A percentile compares a stretch with the other conserved stretches of the same genome.
Evolutionary conservation across 768 basidiomycete genomes (phyloP).

Genomic region (Myochromella boudieri): DNA sequence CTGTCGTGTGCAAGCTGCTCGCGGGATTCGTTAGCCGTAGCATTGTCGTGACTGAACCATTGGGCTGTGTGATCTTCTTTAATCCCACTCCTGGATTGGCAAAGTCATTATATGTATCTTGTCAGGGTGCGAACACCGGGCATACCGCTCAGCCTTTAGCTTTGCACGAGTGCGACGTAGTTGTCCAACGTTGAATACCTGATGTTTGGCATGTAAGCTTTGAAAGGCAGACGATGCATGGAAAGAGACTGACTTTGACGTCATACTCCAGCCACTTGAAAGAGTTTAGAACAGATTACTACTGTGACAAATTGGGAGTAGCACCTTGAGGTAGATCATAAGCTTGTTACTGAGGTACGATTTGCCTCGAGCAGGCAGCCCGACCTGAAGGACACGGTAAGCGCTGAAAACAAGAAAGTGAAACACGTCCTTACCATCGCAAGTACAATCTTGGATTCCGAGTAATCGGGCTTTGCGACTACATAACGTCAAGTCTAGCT

Average conservation of each 20-base stretch:
- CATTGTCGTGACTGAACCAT: slow-evolving; percentile 89
- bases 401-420: too few relatives aligned
- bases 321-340: slow-evolving; percentile 90
- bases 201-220: neutral
- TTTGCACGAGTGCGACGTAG: slow-evolving; percentile 83
- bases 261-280: slow-evolving; percentile 96
- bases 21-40: slow-evolving; percentile 70
- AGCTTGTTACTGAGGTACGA: slow-evolving; percentile 98
- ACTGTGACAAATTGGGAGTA: slow-evolving; percentile 19
- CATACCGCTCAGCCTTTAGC: slow-evolving; percentile 74
- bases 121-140: slow-evolving; percentile 1
- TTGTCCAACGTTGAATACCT: slow-evolving; percentile 99
- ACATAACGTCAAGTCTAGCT: slow-evolving; percentile 10
- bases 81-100: slow-evolving; percentile 60
- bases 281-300: slow-evolving; percentile 13
- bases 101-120: slow-evolving; percentile 3
- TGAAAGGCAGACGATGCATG: neutral
- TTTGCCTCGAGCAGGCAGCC: slow-evolving; percentile 96
- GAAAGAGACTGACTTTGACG: slow-evolving; percentile 63
- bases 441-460: slow-evolving; percentile 96
- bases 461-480: slow-evolving; percentile 98
- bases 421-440: slow-evolving; percentile 89
- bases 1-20: slow-evolving; percentile 89
- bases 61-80: slow-evolving; percentile 89
- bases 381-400: slow-evolving; percentile 76